phyloP scores from a whole-genome alignment of 495 filamentous ascomycete genomes.

The Podospora appendiculata region DNA sequence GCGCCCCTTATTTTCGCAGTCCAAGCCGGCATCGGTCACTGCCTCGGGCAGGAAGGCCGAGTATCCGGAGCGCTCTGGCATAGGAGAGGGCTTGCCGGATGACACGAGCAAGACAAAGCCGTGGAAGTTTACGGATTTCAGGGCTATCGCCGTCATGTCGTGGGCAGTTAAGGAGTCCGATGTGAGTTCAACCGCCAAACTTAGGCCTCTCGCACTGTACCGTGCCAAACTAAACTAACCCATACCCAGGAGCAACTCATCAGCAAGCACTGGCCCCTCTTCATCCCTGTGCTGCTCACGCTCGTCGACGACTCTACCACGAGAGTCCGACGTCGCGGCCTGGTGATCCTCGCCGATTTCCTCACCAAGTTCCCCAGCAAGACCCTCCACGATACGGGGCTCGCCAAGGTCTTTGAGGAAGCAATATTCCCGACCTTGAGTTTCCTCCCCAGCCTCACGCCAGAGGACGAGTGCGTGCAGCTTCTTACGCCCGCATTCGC shows the following conservation, averaged over 20 bases:
- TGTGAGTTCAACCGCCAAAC: constrained; percentile 19
- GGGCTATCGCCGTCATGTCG: constrained; percentile 53
- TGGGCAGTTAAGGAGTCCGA: constrained; percentile 54
- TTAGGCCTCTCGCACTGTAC: neutral
- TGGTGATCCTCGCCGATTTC: constrained; percentile 51
- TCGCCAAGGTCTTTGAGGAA: constrained; percentile 72
- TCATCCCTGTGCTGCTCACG: constrained; percentile 74
- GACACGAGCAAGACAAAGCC: constrained; percentile 53
- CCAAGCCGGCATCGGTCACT: constrained; percentile 56
- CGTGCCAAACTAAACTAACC: too few species aligned
- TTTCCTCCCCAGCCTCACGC: constrained; percentile 72
- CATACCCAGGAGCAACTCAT: constrained; percentile 4
- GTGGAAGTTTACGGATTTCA: constrained; percentile 63
- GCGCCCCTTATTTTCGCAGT: constrained; percentile 63
- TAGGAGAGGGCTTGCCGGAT: constrained; percentile 29
- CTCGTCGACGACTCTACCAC: constrained; percentile 64
- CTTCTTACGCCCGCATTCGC: constrained; percentile 61
- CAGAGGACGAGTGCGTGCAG: constrained; percentile 57
- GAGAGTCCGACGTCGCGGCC: constrained; percentile 50
- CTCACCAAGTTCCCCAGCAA: constrained; percentile 49
- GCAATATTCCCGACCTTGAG: constrained; percentile 65
- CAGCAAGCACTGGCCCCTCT: constrained; percentile 59
- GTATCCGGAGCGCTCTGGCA: constrained; percentile 31
- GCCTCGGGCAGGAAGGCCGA: constrained; percentile 51
- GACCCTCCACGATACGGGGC: constrained; percentile 62